Percentiles rank a stretch among this genome's conserved stretches.
These are phyloP conservation scores for Flaveria sonorensis DNA, from an alignment of 129 eudicot genomes.

Conservation along the genomic window DNA sequence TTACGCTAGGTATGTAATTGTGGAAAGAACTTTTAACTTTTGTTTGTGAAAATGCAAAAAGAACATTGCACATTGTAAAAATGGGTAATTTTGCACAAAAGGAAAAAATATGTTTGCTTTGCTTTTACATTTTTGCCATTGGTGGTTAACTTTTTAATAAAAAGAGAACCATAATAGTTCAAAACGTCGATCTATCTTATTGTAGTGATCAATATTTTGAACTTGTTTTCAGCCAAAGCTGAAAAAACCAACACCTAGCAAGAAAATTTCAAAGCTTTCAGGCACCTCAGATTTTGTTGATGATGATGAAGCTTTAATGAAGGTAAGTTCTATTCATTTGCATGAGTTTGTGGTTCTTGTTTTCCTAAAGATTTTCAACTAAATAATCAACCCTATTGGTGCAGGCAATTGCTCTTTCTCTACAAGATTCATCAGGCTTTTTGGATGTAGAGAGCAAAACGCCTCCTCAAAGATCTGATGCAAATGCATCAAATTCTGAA, in stretches of 20 bases:
- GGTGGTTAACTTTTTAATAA: too few species aligned
- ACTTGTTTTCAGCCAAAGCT: slow-evolving; percentile 47
- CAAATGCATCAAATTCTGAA: slow-evolving; percentile 23
- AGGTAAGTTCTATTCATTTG: slow-evolving; percentile 37
- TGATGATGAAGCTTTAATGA: slow-evolving; percentile 79
- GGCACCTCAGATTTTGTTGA: slow-evolving; percentile 43
- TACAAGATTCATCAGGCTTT: slow-evolving; percentile 64
- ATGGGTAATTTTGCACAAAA: background rate
- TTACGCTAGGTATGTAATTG: background rate
- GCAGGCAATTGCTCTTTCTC: slow-evolving; percentile 96
- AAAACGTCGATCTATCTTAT: background rate
- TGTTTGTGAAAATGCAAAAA: background rate
- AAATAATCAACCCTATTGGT: slow-evolving; percentile 17
- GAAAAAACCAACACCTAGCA: slow-evolving; percentile 48
- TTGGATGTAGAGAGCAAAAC: slow-evolving; percentile 35
- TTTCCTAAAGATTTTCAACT: slow-evolving; percentile 6
- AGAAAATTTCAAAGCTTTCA: slow-evolving; percentile 41
- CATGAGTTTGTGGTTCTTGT: slow-evolving; percentile 24
- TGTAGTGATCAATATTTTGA: slow-evolving; percentile 14
- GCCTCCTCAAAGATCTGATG: slow-evolving; percentile 40
- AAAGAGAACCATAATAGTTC: background rate
- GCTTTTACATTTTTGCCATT: background rate
- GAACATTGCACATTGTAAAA: background rate
- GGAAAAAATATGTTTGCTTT: background rate
- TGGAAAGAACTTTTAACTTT: too few species aligned